Evolutionary conservation across 176 grass and related monocot species (phyloP).

Genomic region (bread wheat (Triticum aestivum)): DNA sequence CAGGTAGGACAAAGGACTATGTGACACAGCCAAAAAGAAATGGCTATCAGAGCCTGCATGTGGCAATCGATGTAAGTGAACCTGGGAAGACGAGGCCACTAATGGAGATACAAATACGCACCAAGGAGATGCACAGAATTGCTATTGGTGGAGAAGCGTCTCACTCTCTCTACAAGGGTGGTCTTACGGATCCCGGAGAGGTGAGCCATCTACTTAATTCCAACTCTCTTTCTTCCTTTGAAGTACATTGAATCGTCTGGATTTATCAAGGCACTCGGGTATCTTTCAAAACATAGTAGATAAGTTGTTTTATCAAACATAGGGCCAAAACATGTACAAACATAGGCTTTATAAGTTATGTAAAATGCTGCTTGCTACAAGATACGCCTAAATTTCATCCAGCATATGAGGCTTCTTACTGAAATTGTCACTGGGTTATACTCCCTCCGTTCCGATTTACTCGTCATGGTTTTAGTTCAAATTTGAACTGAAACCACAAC

Average conservation of each 20-base stretch:
- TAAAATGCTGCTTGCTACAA: background rate
- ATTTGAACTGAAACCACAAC: no score
- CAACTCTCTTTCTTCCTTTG: conserved; percentile 8
- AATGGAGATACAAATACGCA: conserved; percentile 97
- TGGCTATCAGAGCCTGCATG: conserved; percentile 93
- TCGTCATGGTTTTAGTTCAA: no score
- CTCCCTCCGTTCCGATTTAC: no score
- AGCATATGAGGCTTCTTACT: background rate
- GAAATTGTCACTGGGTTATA: background rate
- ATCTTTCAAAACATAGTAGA: background rate
- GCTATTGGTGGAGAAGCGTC: conserved; percentile 88
- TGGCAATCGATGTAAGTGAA: conserved; percentile 80
- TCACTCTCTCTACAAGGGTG: conserved; percentile 94
- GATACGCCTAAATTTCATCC: background rate
- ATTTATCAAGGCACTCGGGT: background rate
- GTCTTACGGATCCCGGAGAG: conserved; percentile 82
- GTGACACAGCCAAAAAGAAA: conserved; percentile 75
- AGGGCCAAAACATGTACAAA: background rate
- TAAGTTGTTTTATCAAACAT: background rate
- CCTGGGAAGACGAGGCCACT: conserved; percentile 51
- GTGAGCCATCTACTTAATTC: conserved; percentile 29
- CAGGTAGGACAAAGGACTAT: conserved; percentile 81
- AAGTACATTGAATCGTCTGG: background rate
- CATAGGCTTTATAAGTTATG: background rate
- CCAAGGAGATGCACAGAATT: conserved; percentile 65